These are phyloP conservation scores for Diutina neorugosa DNA, from an alignment of 1,139 yeast species.

Conservation along the genomic window DNA sequence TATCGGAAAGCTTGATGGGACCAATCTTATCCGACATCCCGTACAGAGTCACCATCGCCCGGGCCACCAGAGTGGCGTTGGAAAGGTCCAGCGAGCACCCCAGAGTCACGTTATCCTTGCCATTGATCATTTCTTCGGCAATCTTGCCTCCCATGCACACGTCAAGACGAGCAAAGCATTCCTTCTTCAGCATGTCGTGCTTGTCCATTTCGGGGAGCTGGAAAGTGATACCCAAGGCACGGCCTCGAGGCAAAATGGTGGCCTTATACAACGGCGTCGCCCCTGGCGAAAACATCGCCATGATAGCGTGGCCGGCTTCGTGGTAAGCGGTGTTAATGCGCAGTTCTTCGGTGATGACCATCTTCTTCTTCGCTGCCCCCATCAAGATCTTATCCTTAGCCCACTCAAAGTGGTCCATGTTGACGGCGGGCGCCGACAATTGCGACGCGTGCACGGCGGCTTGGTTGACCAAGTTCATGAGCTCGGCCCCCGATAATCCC, in stretches of 20 bases:
- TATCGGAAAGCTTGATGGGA: slow-evolving; percentile 76
- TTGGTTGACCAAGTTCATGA: slow-evolving; percentile 90
- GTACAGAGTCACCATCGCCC: slow-evolving; percentile 93
- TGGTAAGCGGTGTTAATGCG: slow-evolving; percentile 93
- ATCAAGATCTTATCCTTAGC: slow-evolving; percentile 94
- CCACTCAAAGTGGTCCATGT: slow-evolving; percentile 93
- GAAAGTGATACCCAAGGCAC: slow-evolving; percentile 93
- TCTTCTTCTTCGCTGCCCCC: slow-evolving; percentile 96
- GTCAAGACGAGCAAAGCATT: slow-evolving; percentile 83
- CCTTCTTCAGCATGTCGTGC: slow-evolving; percentile 81
- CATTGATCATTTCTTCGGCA: slow-evolving; percentile 89
- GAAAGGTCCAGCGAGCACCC: slow-evolving; percentile 90
- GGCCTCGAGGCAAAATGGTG: slow-evolving; percentile 90
- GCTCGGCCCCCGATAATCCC: slow-evolving; percentile 94
- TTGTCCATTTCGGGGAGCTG: slow-evolving; percentile 98
- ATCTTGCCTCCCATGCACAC: slow-evolving; percentile 99
- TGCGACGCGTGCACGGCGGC: slow-evolving; percentile 97
- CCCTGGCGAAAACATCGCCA: slow-evolving; percentile 92
- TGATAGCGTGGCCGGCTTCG: slow-evolving; percentile 98
- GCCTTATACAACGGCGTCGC: slow-evolving; percentile 96
- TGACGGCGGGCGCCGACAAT: slow-evolving; percentile 79
- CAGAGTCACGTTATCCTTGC: slow-evolving; percentile 83
- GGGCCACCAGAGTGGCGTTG: slow-evolving; percentile 83
- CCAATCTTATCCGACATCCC: slow-evolving; percentile 96
- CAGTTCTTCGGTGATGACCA: slow-evolving; percentile 94